Conservation (phyloP, 2,329 filamentous ascomycete genomes). For the Gaeumannomyces tritici region DNA sequence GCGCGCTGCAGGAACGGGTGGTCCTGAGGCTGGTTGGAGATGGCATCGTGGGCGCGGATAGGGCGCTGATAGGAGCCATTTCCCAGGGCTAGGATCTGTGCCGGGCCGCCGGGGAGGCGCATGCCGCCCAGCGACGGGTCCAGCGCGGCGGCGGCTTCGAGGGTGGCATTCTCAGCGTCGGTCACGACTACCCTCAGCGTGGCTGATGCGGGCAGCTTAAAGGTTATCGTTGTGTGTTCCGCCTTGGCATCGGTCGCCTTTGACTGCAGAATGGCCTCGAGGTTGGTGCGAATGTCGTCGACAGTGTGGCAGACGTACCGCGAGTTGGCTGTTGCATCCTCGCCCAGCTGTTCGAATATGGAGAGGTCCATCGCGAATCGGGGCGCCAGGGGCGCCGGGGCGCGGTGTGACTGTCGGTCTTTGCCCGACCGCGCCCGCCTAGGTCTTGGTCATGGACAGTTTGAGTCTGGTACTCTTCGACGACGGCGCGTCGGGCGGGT, state of each 20-base stretch:
- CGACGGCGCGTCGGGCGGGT: not conserved
- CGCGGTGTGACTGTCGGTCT: not conserved
- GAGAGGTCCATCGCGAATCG: constrained; percentile 18
- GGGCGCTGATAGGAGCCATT: constrained; percentile 21
- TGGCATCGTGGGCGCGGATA: constrained; percentile 32
- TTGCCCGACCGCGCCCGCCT: not conserved
- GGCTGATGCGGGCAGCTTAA: constrained; percentile 35
- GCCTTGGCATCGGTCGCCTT: constrained; percentile 38
- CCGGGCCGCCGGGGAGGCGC: constrained; percentile 21
- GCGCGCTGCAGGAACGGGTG: constrained; percentile 37
- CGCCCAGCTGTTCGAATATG: constrained; percentile 16
- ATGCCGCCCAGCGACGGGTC: constrained; percentile 16
- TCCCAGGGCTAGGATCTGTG: constrained; percentile 4
- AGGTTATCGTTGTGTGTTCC: constrained; percentile 35
- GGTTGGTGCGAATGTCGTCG: constrained; percentile 36
- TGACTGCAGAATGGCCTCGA: constrained; percentile 28
- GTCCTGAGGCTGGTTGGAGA: constrained; percentile 38
- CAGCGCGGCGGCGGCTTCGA: constrained; percentile 16
- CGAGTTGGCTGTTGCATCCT: constrained; percentile 5
- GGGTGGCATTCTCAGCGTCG: constrained; percentile 24
- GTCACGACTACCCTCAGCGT: constrained; percentile 30
- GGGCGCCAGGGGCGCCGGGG: no score
- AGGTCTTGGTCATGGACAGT: not conserved
- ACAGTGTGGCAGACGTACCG: constrained; percentile 21
- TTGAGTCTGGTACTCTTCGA: not conserved